Percentiles rank a stretch among this genome's conserved stretches.
Evolutionary conservation across 2,329 filamentous ascomycete genomes (phyloP).

Genomic region (Cercospora zeae-maydis): DNA sequence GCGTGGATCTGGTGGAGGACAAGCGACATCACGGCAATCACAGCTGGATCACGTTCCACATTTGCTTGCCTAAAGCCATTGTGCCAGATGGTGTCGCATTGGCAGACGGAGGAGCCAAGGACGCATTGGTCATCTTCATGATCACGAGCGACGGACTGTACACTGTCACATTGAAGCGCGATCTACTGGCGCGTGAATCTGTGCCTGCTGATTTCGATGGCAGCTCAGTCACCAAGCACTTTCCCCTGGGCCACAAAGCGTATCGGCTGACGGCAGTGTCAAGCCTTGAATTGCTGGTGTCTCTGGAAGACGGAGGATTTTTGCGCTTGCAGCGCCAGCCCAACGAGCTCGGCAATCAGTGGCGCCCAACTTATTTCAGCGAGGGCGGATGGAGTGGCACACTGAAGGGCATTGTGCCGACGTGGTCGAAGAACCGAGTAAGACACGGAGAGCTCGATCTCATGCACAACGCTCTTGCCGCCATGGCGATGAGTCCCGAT

Average conservation of each 20-base stretch:
- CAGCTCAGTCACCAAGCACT: constrained; percentile 72
- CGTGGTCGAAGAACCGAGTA: constrained; percentile 62
- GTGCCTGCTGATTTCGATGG: constrained; percentile 65
- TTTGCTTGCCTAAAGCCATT: constrained; percentile 78
- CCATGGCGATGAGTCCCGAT: constrained; percentile 50
- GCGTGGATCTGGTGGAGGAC: constrained; percentile 72
- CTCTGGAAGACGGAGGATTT: constrained; percentile 74
- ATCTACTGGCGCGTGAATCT: constrained; percentile 66
- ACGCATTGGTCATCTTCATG: constrained; percentile 74
- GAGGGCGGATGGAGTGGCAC: constrained; percentile 66
- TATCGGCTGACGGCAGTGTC: constrained; percentile 76
- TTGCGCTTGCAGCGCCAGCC: constrained; percentile 64
- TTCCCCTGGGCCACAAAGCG: constrained; percentile 71
- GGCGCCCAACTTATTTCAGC: constrained; percentile 69
- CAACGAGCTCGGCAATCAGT: constrained; percentile 53
- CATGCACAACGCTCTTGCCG: constrained; percentile 65
- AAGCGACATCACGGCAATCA: constrained; percentile 21
- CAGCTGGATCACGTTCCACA: constrained; percentile 64
- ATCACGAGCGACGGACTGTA: constrained; percentile 75
- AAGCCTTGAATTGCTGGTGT: constrained; percentile 70
- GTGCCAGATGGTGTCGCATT: constrained; percentile 76
- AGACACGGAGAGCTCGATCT: constrained; percentile 62
- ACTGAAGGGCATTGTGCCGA: constrained; percentile 59
- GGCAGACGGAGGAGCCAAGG: constrained; percentile 72
- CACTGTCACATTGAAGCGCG: constrained; percentile 75